phyloP scores from a whole-genome alignment of 2,329 filamentous ascomycete species.

The Fusarium stilboides region DNA sequence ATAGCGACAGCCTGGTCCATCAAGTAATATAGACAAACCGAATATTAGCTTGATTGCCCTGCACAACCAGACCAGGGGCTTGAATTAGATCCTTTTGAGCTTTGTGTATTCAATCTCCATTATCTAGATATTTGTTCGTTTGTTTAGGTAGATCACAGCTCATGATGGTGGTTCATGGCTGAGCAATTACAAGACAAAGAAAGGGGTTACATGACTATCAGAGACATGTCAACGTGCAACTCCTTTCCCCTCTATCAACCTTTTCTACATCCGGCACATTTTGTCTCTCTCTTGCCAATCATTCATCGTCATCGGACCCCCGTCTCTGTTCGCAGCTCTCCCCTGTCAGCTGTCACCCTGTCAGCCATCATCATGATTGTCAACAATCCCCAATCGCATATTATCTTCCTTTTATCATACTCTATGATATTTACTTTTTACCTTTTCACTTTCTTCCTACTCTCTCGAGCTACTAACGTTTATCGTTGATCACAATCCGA shows the following conservation, averaged over 20 bases:
- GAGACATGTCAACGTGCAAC: constrained; percentile 16
- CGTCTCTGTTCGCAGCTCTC: constrained; percentile 34
- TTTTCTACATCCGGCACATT: constrained; percentile 20
- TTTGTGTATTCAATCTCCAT: constrained; percentile 16
- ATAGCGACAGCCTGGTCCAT: constrained; percentile 32
- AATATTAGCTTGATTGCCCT: constrained; percentile 43
- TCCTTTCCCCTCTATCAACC: constrained; percentile 7
- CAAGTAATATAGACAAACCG: constrained; percentile 22
- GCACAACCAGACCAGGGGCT: constrained; percentile 36
- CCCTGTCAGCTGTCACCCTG: constrained; percentile 40
- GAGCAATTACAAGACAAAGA: constrained; percentile 17
- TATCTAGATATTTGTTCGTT: too few relatives aligned
- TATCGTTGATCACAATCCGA: background rate
- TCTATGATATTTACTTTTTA: background rate
- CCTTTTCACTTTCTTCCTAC: constrained; percentile 1
- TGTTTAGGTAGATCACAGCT: constrained; percentile 1
- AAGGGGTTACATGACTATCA: constrained; percentile 19
- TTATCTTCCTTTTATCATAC: background rate
- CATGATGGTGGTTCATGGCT: constrained; percentile 1
- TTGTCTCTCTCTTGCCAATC: constrained; percentile 33
- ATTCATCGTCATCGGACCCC: constrained; percentile 24
- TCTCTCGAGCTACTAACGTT: background rate
- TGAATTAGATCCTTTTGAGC: constrained; percentile 25
- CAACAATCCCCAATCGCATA: constrained; percentile 11
- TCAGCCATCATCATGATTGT: constrained; percentile 37